Evolutionary conservation across 163 green algal species (phyloP).

Genomic region (Chlamydomonas reinhardtii): DNA sequence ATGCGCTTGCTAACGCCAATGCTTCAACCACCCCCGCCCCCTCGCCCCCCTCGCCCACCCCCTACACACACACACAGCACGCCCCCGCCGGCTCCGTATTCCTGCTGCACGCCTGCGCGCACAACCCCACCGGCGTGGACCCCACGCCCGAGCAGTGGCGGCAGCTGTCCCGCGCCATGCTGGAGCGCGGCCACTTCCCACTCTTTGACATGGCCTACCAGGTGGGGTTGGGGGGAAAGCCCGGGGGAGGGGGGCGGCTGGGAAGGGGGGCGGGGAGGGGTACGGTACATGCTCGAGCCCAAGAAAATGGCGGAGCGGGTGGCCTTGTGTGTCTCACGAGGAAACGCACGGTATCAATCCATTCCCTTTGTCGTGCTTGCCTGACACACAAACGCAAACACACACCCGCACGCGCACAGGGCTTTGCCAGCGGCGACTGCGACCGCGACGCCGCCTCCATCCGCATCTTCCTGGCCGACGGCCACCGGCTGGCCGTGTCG

Average conservation of each 20-base stretch:
- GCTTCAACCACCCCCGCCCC: no score
- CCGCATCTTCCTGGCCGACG: slow-evolving; percentile 85
- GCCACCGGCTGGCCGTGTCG: slow-evolving; percentile 74
- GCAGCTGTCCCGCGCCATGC: slow-evolving; percentile 76
- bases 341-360: no score
- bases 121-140: slow-evolving; percentile 95
- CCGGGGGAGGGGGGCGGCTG: background rate
- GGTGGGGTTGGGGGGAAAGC: no score
- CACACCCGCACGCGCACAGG: slow-evolving; percentile 58
- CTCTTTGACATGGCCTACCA: slow-evolving; percentile 96
- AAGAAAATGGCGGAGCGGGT: no score
- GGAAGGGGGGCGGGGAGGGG: background rate
- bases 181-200: slow-evolving; percentile 80
- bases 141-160: slow-evolving; percentile 89
- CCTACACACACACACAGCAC: slow-evolving; percentile 19
- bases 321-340: no score
- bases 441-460: slow-evolving; percentile 83
- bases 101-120: slow-evolving; percentile 92
- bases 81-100: slow-evolving; percentile 80
- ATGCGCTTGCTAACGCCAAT: no score
- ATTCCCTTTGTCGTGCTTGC: no score
- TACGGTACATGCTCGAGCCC: background rate
- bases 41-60: background rate
- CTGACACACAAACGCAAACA: background rate
- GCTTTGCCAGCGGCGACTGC: slow-evolving; percentile 91